Evolutionary conservation across 2,329 filamentous ascomycete species (phyloP), one percentile per base, ranked within the genome.

Genomic region (Neonectria punicea): DNA sequence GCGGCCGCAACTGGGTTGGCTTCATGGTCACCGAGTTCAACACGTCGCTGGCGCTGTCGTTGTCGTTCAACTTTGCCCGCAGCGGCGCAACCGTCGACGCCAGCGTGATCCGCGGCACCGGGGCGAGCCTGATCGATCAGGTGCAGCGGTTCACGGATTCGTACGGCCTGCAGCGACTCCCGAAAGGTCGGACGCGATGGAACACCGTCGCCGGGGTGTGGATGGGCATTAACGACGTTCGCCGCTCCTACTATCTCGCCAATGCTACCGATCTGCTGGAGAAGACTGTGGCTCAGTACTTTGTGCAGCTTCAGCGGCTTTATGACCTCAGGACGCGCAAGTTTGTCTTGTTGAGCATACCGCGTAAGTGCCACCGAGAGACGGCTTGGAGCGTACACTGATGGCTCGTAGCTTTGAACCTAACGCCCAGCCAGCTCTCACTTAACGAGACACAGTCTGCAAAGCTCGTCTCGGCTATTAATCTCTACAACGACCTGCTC

Each of bases 401-500:
- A 61, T 34, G 16, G n/a, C 4, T 22, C 18, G 4, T 28, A 63
- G 60, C 60, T 14, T 20, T 63, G 30, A 53, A 49, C 22, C 53
- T 63, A 53, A 9, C 53, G 13, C 60, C 60, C 22, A 54, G 53
- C n/a, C 39, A 20, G n/a, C 18, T 20, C 8, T 18, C 39, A 10
- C n/a, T 43, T 9, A 43, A 43, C n/a, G n/a, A 34, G 46, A 49
- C 60, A 57, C 20, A 25, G 25, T 4, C 60, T 63, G 28, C 28
- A n/a, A 32, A 53, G 41, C 39, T 63, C 39, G 57, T 58, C n/a
- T 57, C 60, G 5, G 60, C 54, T 16, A 41, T 63, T 10, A 20
- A 53, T 22, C 46, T 63, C 7, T 63, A 54, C 53, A 63, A 63
- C 30, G 39, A 39, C 8, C 47, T 63, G 11, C 47, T 63, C 8